phyloP scores from a whole-genome alignment of 1,139 yeast genomes.

The Spathaspora sp. region DNA sequence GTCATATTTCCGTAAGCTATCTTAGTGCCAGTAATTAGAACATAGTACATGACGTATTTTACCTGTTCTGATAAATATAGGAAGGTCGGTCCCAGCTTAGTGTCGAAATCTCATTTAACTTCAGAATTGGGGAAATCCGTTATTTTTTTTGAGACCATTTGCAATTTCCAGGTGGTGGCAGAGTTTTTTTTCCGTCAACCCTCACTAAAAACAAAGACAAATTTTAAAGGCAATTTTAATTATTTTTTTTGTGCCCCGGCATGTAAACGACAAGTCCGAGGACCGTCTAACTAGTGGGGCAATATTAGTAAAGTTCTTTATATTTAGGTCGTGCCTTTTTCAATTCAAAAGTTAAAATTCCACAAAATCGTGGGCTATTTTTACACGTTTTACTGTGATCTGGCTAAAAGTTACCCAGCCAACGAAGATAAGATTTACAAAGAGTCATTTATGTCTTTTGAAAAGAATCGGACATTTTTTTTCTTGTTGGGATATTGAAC shows the following conservation, averaged over 20 bases:
- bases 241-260: constrained; percentile 1
- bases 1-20: neutral
- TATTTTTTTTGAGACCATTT: neutral
- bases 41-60: neutral
- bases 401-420: neutral
- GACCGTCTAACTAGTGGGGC: neutral
- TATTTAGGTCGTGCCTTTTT: neutral
- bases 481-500: no score
- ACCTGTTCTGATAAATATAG: no score
- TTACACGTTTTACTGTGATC: no score
- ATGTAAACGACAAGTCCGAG: neutral
- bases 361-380: no score
- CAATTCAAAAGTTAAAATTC: no score
- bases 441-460: neutral
- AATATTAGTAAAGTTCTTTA: neutral
- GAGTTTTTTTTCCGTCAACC: neutral
- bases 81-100: no score
- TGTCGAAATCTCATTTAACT: neutral
- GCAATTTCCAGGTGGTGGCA: neutral
- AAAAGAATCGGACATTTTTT: neutral
- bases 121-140: neutral
- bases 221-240: neutral
- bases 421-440: neutral
- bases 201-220: neutral
- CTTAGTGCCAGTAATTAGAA: neutral